These are phyloP conservation scores for Tetragonia tetragonoides DNA, from an alignment of 148 eudicot species.

Conservation along the genomic window DNA sequence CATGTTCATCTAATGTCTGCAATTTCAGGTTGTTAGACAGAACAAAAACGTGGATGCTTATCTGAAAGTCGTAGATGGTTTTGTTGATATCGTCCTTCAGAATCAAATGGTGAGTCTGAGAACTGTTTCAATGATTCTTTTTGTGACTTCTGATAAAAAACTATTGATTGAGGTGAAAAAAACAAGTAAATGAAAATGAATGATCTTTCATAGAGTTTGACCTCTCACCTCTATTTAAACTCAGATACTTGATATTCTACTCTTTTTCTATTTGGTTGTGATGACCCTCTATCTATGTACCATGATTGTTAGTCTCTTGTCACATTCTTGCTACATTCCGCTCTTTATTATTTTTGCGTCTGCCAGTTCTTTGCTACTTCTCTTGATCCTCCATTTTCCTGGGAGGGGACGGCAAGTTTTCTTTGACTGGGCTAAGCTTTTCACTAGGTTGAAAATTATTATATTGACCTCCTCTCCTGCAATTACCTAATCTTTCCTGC, in stretches of 20 bases:
- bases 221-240: neutral
- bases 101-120: slow-evolving; percentile 61
- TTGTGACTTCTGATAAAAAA: neutral
- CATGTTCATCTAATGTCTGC: neutral
- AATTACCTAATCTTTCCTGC: neutral
- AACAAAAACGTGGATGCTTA: slow-evolving; percentile 46
- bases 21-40: slow-evolving; percentile 51
- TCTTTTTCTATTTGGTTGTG: neutral
- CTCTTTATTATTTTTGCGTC: neutral
- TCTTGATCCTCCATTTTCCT: neutral
- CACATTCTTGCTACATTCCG: neutral
- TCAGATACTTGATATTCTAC: neutral
- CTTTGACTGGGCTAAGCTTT: neutral
- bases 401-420: neutral
- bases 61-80: slow-evolving; percentile 66
- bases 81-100: slow-evolving; percentile 60
- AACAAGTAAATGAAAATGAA: neutral
- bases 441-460: neutral
- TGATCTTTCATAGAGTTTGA: no score
- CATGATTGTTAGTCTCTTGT: neutral
- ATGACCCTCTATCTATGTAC: neutral
- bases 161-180: neutral
- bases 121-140: slow-evolving; percentile 6
- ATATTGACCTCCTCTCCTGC: neutral
- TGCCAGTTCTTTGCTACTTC: neutral